Conservation (phyloP, 345 rosid species). For the Melastoma malabathricum region DNA sequence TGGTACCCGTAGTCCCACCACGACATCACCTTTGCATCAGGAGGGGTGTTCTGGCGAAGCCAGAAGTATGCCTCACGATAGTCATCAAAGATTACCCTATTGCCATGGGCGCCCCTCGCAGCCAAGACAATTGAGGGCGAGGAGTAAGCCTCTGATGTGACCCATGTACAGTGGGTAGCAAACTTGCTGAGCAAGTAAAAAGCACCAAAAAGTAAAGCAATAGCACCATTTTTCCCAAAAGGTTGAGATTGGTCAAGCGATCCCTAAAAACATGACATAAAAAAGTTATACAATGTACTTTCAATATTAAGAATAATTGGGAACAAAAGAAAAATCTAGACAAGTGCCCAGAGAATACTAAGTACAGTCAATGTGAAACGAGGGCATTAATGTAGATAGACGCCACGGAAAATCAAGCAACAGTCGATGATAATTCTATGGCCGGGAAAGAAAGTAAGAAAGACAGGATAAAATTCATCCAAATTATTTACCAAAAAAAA, state of each 20-base stretch:
- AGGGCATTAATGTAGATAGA: no score
- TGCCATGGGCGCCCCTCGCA: constrained; percentile 98
- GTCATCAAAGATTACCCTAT: constrained; percentile 88
- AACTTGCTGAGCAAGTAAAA: constrained; percentile 86
- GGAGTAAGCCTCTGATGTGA: constrained; percentile 97
- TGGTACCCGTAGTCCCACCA: constrained; percentile 99
- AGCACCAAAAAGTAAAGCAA: constrained; percentile 72
- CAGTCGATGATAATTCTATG: no score
- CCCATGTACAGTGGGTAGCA: constrained; percentile 95
- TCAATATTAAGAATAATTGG: no score
- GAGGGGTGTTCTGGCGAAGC: constrained; percentile 95
- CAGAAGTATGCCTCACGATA: constrained; percentile 99
- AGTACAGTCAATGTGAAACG: no score
- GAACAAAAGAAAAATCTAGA: no score
- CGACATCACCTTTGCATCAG: constrained; percentile 96
- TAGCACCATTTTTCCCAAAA: constrained; percentile 76
- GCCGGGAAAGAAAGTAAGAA: no score
- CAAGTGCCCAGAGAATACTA: no score
- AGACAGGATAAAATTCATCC: no score
- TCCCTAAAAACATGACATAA: constrained; percentile 30
- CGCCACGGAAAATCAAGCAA: no score
- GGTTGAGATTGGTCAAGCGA: constrained; percentile 92
- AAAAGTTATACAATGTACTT: no score
- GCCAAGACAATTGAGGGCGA: constrained; percentile 98
- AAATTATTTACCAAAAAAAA: no score